These are phyloP conservation scores for Stygiomarasmius scandens DNA, from an alignment of 1,284 basidiomycete species.

Conservation along the genomic window DNA sequence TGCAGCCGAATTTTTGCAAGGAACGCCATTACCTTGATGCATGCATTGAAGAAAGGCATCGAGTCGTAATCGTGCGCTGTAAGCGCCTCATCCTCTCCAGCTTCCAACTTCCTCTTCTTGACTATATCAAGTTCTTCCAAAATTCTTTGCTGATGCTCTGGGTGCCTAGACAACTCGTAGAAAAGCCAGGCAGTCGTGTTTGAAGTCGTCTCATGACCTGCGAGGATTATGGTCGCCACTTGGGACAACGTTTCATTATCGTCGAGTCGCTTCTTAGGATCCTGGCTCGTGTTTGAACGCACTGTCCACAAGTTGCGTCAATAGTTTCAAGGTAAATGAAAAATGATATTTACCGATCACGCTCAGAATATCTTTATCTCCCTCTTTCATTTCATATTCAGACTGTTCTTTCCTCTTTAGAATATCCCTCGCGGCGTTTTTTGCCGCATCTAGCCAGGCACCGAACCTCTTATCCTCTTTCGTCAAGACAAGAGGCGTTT, in stretches of 20 bases:
- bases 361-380: constrained; percentile 9
- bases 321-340: neutral
- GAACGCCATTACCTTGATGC: constrained; percentile 22
- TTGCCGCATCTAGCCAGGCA: constrained; percentile 1
- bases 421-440: constrained; percentile 18
- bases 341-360: constrained; percentile 19
- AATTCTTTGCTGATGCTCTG: constrained; percentile 24
- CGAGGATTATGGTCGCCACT: constrained; percentile 26
- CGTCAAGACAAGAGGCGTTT: neutral
- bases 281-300: constrained; percentile 20
- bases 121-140: constrained; percentile 28
- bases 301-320: constrained; percentile 13
- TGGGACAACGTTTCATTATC: constrained; percentile 30
- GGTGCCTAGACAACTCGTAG: constrained; percentile 26
- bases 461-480: constrained; percentile 23
- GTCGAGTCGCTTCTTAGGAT: constrained; percentile 19
- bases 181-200: constrained; percentile 23
- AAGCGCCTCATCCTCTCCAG: constrained; percentile 19
- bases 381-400: neutral
- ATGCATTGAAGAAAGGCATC: constrained; percentile 25
- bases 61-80: constrained; percentile 30
- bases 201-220: constrained; percentile 24
- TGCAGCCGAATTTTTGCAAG: neutral
- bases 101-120: neutral
- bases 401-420: constrained; percentile 16